Percentiles rank a stretch among this genome's conserved stretches.
Conservation (phyloP, 306 rosid genomes). For the Begonia fuchsioides region DNA sequence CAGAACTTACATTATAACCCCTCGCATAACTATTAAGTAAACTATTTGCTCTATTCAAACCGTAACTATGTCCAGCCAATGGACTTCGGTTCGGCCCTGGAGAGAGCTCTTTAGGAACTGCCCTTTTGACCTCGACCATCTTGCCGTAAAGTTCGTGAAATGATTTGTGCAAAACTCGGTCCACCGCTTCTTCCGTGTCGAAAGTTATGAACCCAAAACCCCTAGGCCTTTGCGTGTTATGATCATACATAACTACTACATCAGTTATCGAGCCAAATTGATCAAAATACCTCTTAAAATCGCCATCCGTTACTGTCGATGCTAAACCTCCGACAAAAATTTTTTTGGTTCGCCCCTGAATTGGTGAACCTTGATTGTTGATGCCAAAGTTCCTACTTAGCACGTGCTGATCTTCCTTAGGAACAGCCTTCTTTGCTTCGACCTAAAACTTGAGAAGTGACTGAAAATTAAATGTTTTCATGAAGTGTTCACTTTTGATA, state of each 20-base stretch:
- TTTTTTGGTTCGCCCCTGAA: slow-evolving; percentile 73
- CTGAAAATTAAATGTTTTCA: background rate
- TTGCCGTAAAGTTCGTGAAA: slow-evolving; percentile 89
- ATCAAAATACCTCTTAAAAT: slow-evolving; percentile 74
- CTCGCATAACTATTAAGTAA: slow-evolving; percentile 54
- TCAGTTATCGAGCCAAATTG: slow-evolving; percentile 76
- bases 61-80: slow-evolving; percentile 49
- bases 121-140: slow-evolving; percentile 94
- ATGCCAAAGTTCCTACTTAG: slow-evolving; percentile 35
- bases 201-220: slow-evolving; percentile 92
- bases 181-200: slow-evolving; percentile 87
- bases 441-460: slow-evolving; percentile 43
- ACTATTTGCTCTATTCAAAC: slow-evolving; percentile 46
- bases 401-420: slow-evolving; percentile 68
- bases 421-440: slow-evolving; percentile 97
- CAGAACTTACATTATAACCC: slow-evolving; percentile 63
- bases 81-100: slow-evolving; percentile 71
- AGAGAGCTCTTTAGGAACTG: slow-evolving; percentile 82
- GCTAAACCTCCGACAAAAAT: slow-evolving; percentile 93
- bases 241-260: slow-evolving; percentile 96
- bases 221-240: slow-evolving; percentile 90
- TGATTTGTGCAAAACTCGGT: slow-evolving; percentile 61
- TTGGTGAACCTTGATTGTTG: slow-evolving; percentile 46
- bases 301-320: slow-evolving; percentile 69
- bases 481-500: too few relatives aligned